Evolutionary conservation across 1,139 yeast genomes (phyloP).

Genomic region (Arxiozyma slooffiae): DNA sequence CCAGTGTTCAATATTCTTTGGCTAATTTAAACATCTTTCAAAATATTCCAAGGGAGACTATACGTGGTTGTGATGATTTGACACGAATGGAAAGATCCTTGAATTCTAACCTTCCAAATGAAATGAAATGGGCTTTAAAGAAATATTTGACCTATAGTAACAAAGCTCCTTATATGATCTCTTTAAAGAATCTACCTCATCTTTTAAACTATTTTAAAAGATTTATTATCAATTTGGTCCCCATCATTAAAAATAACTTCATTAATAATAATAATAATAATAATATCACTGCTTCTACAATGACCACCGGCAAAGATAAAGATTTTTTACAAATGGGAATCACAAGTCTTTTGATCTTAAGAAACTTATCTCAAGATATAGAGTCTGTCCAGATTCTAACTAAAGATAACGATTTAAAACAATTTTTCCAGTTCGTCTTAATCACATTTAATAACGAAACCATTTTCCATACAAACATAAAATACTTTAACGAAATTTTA

Average conservation of each 20-base stretch:
- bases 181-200: constrained; percentile 22
- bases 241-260: constrained; percentile 15
- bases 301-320: constrained; percentile 11
- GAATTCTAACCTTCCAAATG: constrained; percentile 44
- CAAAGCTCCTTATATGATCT: constrained; percentile 30
- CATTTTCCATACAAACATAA: not conserved
- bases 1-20: constrained; percentile 21
- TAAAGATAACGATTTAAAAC: constrained; percentile 41
- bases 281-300: too few relatives aligned
- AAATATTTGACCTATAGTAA: constrained; percentile 30
- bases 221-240: constrained; percentile 17
- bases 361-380: constrained; percentile 77
- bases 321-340: constrained; percentile 25
- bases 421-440: constrained; percentile 29
- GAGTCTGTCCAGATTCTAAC: constrained; percentile 75
- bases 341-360: constrained; percentile 41
- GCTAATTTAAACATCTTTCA: constrained; percentile 28
- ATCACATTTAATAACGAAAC: constrained; percentile 13
- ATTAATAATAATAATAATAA: too few relatives aligned
- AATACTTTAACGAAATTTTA: constrained; percentile 45
- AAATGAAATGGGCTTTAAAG: constrained; percentile 49
- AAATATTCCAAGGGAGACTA: constrained; percentile 26
- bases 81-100: constrained; percentile 51
- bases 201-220: constrained; percentile 22
- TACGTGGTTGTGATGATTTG: constrained; percentile 46